Percentiles rank a stretch among this genome's conserved stretches.
Conservation (phyloP, 78 protist genomes). For the Cavenderia fasciculata region DNA sequence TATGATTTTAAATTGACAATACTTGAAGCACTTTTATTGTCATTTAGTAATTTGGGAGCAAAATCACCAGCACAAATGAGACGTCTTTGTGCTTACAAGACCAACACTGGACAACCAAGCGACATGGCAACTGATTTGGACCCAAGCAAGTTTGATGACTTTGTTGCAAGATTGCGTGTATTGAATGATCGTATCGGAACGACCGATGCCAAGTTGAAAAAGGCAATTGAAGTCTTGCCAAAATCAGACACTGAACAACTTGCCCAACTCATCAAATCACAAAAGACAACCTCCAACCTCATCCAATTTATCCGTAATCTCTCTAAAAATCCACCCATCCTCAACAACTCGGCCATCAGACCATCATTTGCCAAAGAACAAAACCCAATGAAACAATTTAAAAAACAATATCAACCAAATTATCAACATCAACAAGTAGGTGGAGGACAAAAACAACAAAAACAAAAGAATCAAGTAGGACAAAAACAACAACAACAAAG, state of each 20-base stretch:
- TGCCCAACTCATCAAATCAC: background rate
- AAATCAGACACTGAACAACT: background rate
- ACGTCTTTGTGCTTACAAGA: slow-evolving; percentile 31
- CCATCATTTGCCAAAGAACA: background rate
- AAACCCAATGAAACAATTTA: background rate
- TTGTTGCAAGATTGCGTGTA: slow-evolving; percentile 12
- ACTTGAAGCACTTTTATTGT: slow-evolving; percentile 32
- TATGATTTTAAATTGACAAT: slow-evolving; percentile 6
- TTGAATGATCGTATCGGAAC: slow-evolving; percentile 20
- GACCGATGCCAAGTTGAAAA: slow-evolving; percentile 7
- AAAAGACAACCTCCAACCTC: background rate
- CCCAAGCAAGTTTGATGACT: slow-evolving; percentile 8
- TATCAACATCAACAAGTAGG: background rate
- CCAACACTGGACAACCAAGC: slow-evolving; percentile 70
- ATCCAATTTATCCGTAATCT: background rate
- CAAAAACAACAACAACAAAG: background rate
- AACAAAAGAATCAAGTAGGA: background rate
- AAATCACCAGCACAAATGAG: background rate
- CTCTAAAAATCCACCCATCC: slow-evolving; percentile 37
- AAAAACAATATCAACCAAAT: background rate
- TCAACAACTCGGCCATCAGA: background rate
- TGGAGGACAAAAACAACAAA: background rate
- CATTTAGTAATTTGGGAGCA: slow-evolving; percentile 14
- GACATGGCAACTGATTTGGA: slow-evolving; percentile 44
- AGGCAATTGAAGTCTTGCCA: slow-evolving; percentile 12